These are phyloP conservation scores for Colletotrichum sidae DNA, from an alignment of 2,329 filamentous ascomycete species.

Conservation along the genomic window DNA sequence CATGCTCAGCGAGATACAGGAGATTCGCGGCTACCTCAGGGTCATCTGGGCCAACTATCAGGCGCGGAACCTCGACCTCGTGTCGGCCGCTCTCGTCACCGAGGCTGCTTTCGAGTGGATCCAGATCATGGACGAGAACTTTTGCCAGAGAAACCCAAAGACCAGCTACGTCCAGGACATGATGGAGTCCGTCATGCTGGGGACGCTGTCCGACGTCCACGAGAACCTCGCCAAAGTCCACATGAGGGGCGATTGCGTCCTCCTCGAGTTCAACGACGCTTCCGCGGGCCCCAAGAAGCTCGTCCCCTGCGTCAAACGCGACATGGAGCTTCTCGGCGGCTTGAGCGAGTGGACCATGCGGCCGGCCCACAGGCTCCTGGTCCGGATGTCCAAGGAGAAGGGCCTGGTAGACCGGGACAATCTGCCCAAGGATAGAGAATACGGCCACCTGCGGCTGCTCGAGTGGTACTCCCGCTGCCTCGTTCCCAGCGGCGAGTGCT, in stretches of 20 bases:
- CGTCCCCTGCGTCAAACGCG: too few relatives aligned
- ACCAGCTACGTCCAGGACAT: not conserved
- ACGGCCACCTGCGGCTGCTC: not conserved
- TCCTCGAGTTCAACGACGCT: too few relatives aligned
- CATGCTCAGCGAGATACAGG: not conserved
- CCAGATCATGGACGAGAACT: slow-evolving; percentile 1
- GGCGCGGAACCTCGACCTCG: not conserved
- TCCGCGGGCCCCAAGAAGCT: too few relatives aligned
- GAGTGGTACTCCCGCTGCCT: not conserved
- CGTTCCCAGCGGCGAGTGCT: not conserved
- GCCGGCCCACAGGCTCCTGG: too few relatives aligned
- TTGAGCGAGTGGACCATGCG: too few relatives aligned
- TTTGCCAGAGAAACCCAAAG: not conserved
- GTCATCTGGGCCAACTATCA: not conserved
- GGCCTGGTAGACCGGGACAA: not conserved
- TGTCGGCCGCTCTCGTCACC: not conserved
- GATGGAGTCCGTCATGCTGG: not conserved
- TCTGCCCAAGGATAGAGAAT: not conserved
- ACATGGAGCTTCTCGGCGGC: too few relatives aligned
- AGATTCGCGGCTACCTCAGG: not conserved
- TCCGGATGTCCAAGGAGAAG: too few relatives aligned
- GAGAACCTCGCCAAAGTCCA: not conserved
- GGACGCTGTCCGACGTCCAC: not conserved
- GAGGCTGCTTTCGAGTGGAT: slow-evolving; percentile 11
- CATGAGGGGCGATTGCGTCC: not conserved